phyloP scores from a whole-genome alignment of 2,329 filamentous ascomycete genomes.

The Pseudogymnoascus sp. region DNA sequence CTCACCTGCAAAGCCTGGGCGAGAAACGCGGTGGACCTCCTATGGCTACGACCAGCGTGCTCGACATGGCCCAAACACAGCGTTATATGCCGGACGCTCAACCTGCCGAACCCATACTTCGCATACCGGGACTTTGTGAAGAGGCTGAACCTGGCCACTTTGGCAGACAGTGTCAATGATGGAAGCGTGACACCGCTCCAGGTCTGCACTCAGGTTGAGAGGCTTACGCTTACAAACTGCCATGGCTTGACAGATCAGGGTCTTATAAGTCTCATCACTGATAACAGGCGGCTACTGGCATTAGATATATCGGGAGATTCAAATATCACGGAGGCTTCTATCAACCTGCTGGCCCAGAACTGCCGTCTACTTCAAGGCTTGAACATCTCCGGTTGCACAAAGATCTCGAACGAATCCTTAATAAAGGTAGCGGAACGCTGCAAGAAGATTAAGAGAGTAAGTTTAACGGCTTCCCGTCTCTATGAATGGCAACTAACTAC shows the following conservation, averaged over 20 bases:
- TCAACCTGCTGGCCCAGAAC: constrained; percentile 68
- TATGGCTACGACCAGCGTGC: constrained; percentile 92
- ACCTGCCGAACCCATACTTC: constrained; percentile 68
- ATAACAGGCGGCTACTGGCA: constrained; percentile 74
- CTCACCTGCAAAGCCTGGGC: constrained; percentile 93
- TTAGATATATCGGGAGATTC: constrained; percentile 80
- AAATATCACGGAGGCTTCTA: constrained; percentile 72
- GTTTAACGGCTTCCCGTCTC: constrained; percentile 25
- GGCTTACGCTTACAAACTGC: constrained; percentile 88
- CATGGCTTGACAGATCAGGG: constrained; percentile 75
- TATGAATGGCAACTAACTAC: constrained; percentile 14
- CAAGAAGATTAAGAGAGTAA: constrained; percentile 75
- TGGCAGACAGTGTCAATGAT: constrained; percentile 72
- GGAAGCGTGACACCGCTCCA: constrained; percentile 77
- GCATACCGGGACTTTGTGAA: constrained; percentile 85
- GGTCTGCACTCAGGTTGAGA: constrained; percentile 83
- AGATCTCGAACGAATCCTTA: constrained; percentile 80
- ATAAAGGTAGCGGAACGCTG: constrained; percentile 73
- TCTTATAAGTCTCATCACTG: constrained; percentile 68
- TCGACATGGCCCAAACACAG: constrained; percentile 76
- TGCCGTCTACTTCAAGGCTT: constrained; percentile 83
- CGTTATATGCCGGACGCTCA: constrained; percentile 72
- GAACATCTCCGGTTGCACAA: constrained; percentile 81
- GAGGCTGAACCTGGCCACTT: constrained; percentile 76
- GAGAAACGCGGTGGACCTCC: constrained; percentile 78